Evolutionary conservation across 1,139 yeast genomes (phyloP).

Genomic region (Nematodospora anomalae): DNA sequence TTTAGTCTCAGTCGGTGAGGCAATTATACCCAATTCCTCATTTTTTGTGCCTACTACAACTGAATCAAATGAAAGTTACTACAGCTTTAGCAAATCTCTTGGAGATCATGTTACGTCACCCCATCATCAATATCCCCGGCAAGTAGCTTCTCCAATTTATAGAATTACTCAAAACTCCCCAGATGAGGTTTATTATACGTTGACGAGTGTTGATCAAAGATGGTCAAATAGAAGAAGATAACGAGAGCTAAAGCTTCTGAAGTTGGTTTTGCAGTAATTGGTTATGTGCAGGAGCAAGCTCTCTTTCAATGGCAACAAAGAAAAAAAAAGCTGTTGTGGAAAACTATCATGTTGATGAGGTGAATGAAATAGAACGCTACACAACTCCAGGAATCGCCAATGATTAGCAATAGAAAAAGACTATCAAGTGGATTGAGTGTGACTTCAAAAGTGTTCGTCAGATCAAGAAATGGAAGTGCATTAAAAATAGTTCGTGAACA

Average conservation of each 20-base stretch:
- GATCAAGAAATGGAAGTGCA: slow-evolving; percentile 88
- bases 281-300: slow-evolving; percentile 1
- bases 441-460: slow-evolving; percentile 87
- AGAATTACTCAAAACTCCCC: slow-evolving; percentile 10
- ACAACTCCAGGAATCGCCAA: slow-evolving; percentile 1
- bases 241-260: no score
- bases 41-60: slow-evolving; percentile 5
- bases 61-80: slow-evolving; percentile 14
- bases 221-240: slow-evolving; percentile 2
- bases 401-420: slow-evolving; percentile 38
- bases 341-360: slow-evolving; percentile 6
- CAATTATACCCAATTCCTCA: slow-evolving; percentile 8
- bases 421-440: slow-evolving; percentile 62
- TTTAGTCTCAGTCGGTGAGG: slow-evolving; percentile 5
- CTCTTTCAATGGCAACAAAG: neutral
- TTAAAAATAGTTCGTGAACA: slow-evolving; percentile 92
- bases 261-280: slow-evolving; percentile 2
- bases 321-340: neutral
- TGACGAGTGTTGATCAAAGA: slow-evolving; percentile 4
- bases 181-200: neutral
- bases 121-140: slow-evolving; percentile 1
- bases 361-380: neutral
- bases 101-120: slow-evolving; percentile 4
- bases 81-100: slow-evolving; percentile 11
- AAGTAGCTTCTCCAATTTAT: slow-evolving; percentile 11